phyloP scores from a whole-genome alignment of 2,329 filamentous ascomycete genomes.

The Fusarium miscanthi region DNA sequence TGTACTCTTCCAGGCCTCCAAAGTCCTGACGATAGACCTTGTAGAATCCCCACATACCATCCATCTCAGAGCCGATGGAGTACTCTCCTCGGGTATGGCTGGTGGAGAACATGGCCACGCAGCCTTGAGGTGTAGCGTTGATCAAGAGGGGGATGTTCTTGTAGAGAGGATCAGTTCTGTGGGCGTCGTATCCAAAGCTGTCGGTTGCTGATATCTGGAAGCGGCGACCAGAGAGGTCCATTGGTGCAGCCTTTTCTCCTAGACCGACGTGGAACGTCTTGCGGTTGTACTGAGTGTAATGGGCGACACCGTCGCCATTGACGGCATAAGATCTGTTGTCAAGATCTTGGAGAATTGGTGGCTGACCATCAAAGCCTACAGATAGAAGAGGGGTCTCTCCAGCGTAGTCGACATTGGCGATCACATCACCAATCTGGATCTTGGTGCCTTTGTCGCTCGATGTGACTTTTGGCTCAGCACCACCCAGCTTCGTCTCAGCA shows the following conservation, averaged over 20 bases:
- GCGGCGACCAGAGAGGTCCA: slow-evolving; percentile 74
- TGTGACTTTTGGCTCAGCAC: slow-evolving; percentile 47
- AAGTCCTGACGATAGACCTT: slow-evolving; percentile 80
- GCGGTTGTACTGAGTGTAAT: slow-evolving; percentile 72
- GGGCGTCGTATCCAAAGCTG: slow-evolving; percentile 78
- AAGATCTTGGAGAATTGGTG: slow-evolving; percentile 70
- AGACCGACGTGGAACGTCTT: slow-evolving; percentile 75
- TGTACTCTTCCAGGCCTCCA: slow-evolving; percentile 77
- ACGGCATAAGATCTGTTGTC: slow-evolving; percentile 73
- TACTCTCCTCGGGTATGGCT: slow-evolving; percentile 73
- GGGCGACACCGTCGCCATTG: slow-evolving; percentile 70
- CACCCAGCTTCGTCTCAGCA: slow-evolving; percentile 51
- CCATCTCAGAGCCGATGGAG: slow-evolving; percentile 77
- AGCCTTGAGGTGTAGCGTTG: slow-evolving; percentile 72
- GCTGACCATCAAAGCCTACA: slow-evolving; percentile 60
- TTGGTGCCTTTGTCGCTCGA: slow-evolving; percentile 50
- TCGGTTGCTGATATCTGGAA: slow-evolving; percentile 77
- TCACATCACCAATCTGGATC: slow-evolving; percentile 60
- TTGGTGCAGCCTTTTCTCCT: slow-evolving; percentile 78
- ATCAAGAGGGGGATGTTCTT: slow-evolving; percentile 81
- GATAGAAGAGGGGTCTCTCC: slow-evolving; percentile 66
- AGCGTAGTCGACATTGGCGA: slow-evolving; percentile 69
- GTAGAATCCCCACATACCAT: slow-evolving; percentile 80
- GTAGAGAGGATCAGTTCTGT: slow-evolving; percentile 77
- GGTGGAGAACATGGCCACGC: slow-evolving; percentile 75